Conservation (phyloP, 106 monocot genomes). For the Triglochin maritima region DNA sequence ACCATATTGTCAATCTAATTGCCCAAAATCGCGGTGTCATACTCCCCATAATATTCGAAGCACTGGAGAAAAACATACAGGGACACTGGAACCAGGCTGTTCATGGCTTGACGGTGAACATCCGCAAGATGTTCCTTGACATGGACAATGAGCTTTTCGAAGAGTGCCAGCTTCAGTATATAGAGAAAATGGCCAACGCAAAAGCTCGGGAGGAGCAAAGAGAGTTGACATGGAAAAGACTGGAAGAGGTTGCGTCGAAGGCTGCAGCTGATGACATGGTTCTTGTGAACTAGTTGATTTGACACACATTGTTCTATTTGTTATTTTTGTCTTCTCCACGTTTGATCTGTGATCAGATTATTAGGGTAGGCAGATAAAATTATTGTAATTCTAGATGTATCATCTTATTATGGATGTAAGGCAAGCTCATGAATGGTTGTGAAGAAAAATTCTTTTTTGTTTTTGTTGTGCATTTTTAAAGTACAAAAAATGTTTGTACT, state of each 20-base stretch:
- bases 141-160: slow-evolving; percentile 34
- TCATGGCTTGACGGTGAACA: slow-evolving; percentile 38
- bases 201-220: slow-evolving; percentile 8
- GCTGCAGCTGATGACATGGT: slow-evolving; percentile 18
- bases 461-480: neutral
- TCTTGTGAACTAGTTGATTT: slow-evolving; percentile 7
- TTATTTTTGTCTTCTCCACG: slow-evolving; percentile 3
- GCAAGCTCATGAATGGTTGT: neutral
- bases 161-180: slow-evolving; percentile 9
- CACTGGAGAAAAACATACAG: slow-evolving; percentile 35
- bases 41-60: slow-evolving; percentile 45
- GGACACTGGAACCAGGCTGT: slow-evolving; percentile 54
- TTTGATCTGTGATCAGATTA: neutral
- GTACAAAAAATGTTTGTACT: neutral
- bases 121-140: slow-evolving; percentile 36
- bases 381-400: slow-evolving; percentile 15
- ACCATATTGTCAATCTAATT: slow-evolving; percentile 36
- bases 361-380: neutral
- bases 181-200: slow-evolving; percentile 5
- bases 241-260: slow-evolving; percentile 42
- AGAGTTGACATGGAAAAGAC: slow-evolving; percentile 31
- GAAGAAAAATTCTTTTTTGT: neutral
- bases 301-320: neutral
- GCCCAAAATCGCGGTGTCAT: slow-evolving; percentile 36
- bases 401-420: neutral